phyloP scores from a whole-genome alignment of 345 rosid genomes.

The Erysimum cheiranthoides region DNA sequence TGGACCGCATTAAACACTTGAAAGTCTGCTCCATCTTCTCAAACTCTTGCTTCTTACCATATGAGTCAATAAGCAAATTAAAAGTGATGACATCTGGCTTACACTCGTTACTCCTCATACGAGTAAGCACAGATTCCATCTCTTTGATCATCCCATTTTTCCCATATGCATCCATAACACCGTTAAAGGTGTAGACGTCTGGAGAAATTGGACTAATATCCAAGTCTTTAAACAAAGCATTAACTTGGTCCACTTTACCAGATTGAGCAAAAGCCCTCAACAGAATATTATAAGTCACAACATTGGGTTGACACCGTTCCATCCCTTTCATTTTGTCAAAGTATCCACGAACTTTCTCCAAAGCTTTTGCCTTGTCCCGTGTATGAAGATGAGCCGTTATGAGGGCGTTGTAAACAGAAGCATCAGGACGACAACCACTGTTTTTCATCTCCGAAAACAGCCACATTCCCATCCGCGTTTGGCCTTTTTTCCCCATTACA shows the following conservation, averaged over 20 bases:
- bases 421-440: conserved; percentile 91
- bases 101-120: conserved; percentile 72
- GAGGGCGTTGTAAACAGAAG: conserved; percentile 89
- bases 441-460: conserved; percentile 94
- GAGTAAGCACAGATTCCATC: conserved; percentile 85
- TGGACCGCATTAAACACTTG: conserved; percentile 73
- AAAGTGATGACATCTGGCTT: conserved; percentile 87
- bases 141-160: conserved; percentile 89
- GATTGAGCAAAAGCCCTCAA: conserved; percentile 92
- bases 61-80: conserved; percentile 78
- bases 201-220: conserved; percentile 64
- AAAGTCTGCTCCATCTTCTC: conserved; percentile 96
- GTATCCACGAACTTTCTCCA: conserved; percentile 75
- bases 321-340: conserved; percentile 84
- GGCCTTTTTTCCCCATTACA: conserved; percentile 87
- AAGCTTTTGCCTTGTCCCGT: conserved; percentile 78
- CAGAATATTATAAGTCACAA: conserved; percentile 88
- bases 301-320: conserved; percentile 78
- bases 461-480: conserved; percentile 98
- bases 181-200: conserved; percentile 81
- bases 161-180: conserved; percentile 97
- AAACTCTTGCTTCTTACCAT: conserved; percentile 85
- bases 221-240: conserved; percentile 77
- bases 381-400: conserved; percentile 91
- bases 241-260: conserved; percentile 69